These are phyloP conservation scores for Gnaphalium uliginosum DNA, from an alignment of 129 eudicot genomes.

Conservation along the genomic window DNA sequence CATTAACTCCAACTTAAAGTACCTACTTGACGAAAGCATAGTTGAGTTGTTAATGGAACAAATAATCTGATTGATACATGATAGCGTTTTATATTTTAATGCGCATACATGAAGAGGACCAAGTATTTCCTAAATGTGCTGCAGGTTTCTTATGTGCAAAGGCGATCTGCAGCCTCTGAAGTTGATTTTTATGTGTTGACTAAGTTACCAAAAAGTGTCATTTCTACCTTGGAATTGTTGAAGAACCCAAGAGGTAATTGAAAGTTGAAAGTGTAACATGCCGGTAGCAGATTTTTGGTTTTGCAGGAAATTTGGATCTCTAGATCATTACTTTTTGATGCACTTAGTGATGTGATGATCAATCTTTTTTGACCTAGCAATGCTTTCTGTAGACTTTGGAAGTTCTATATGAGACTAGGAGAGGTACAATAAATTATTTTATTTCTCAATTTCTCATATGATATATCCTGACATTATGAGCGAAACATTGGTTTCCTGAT, in stretches of 20 bases:
- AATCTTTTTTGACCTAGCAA: slow-evolving; percentile 2
- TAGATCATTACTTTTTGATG: slow-evolving; percentile 14
- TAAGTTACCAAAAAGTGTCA: slow-evolving; percentile 18
- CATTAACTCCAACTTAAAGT: neutral
- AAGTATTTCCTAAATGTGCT: slow-evolving; percentile 12
- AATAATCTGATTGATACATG: neutral
- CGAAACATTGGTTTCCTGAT: neutral
- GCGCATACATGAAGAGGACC: slow-evolving; percentile 13
- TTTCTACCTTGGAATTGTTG: neutral
- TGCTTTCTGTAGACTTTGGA: slow-evolving; percentile 10
- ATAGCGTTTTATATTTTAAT: neutral
- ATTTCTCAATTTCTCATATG: neutral
- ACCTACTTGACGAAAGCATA: neutral
- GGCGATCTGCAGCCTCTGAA: slow-evolving; percentile 22
- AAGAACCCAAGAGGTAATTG: slow-evolving; percentile 29
- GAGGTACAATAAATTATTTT: neutral
- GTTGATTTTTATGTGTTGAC: slow-evolving; percentile 24
- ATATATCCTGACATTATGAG: neutral
- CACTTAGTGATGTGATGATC: slow-evolving; percentile 1
- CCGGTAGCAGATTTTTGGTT: slow-evolving; percentile 3
- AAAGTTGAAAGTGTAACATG: slow-evolving; percentile 19
- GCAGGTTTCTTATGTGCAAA: slow-evolving; percentile 24
- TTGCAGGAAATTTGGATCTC: slow-evolving; percentile 31
- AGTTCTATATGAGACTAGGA: slow-evolving; percentile 13
- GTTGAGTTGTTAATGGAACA: neutral